phyloP scores from a whole-genome alignment of 345 rosid species.

The Noccaea caerulescens region DNA sequence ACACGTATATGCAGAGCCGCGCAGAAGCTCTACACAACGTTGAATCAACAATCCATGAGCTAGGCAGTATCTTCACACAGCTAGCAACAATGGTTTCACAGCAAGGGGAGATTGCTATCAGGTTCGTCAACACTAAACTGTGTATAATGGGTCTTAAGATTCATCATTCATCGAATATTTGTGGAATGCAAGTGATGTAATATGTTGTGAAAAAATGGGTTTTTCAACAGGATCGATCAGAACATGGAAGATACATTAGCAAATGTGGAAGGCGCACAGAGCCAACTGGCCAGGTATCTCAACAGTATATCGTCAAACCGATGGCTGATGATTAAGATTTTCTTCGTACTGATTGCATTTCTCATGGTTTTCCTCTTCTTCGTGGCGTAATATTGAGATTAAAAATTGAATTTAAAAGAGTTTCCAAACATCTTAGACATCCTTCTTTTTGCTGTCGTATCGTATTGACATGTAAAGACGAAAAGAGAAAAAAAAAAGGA shows the following conservation, averaged over 20 bases:
- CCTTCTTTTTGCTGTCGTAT: constrained; percentile 13
- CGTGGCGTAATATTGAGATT: constrained; percentile 57
- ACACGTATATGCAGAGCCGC: constrained; percentile 82
- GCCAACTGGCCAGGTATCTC: constrained; percentile 69
- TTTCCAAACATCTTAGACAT: constrained; percentile 26
- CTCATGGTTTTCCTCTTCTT: constrained; percentile 84
- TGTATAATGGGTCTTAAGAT: constrained; percentile 1
- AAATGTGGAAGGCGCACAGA: constrained; percentile 81
- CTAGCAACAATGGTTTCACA: constrained; percentile 88
- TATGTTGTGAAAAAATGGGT: background rate
- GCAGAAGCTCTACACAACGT: constrained; percentile 83
- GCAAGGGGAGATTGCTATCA: constrained; percentile 89
- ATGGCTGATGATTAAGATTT: constrained; percentile 84
- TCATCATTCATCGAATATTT: background rate
- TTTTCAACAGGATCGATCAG: constrained; percentile 67
- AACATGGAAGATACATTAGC: constrained; percentile 75
- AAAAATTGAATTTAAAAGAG: constrained; percentile 14
- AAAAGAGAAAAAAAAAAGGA: constrained; percentile 13
- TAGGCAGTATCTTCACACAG: constrained; percentile 73
- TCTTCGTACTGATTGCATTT: constrained; percentile 71
- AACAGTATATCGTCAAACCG: constrained; percentile 79
- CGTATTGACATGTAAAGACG: constrained; percentile 41
- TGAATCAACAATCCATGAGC: constrained; percentile 86
- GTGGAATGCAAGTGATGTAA: constrained; percentile 3
- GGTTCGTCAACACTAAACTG: constrained; percentile 45